Percentiles rank a stretch among this genome's conserved stretches.
Conservation (phyloP, 2,329 filamentous ascomycete genomes). For the Cryphonectria radicalis region DNA sequence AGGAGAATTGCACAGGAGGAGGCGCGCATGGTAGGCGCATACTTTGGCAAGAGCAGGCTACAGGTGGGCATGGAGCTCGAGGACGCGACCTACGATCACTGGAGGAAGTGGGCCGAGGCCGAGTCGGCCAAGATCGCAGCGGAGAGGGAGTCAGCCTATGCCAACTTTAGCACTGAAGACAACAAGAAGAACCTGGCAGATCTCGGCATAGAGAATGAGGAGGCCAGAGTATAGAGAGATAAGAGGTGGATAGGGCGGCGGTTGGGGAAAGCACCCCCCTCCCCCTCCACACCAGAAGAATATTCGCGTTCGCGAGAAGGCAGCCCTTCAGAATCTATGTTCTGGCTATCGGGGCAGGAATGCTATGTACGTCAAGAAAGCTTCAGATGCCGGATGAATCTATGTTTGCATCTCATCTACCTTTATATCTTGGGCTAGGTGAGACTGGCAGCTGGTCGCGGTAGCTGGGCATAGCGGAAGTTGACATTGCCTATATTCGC, state of each 20-base stretch:
- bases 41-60: constrained; percentile 78
- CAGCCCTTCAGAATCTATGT: background rate
- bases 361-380: background rate
- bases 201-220: constrained; percentile 25
- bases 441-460: background rate
- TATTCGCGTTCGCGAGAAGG: background rate
- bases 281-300: background rate
- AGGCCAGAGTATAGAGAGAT: background rate
- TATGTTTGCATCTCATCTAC: background rate
- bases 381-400: background rate
- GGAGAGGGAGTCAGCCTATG: constrained; percentile 47
- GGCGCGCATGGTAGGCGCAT: constrained; percentile 80
- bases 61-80: constrained; percentile 84
- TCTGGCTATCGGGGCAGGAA: background rate
- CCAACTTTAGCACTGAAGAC: constrained; percentile 46
- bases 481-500: constrained; percentile 36
- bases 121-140: constrained; percentile 49
- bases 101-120: constrained; percentile 77
- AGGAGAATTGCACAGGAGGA: constrained; percentile 85
- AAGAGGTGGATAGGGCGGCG: background rate
- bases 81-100: constrained; percentile 76
- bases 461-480: constrained; percentile 12
- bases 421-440: background rate
- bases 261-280: background rate
- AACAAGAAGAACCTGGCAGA: constrained; percentile 35